Conservation (phyloP, 148 eudicot genomes). For the Arctostaphylos glauca region DNA sequence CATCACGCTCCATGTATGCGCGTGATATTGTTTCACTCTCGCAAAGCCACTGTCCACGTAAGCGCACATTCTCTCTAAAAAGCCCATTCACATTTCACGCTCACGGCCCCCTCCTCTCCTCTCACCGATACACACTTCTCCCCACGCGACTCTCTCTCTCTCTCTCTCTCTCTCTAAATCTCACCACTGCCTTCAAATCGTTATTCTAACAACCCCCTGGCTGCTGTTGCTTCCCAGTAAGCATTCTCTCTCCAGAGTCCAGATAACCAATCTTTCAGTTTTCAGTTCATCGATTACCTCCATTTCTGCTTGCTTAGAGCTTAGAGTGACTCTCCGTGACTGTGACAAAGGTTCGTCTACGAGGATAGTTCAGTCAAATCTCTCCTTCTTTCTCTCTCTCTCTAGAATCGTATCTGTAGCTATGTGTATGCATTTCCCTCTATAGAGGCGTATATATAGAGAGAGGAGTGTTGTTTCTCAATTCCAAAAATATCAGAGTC, state of each 20-base stretch:
- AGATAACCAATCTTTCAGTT: not conserved
- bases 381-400: not conserved
- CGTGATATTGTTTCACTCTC: too few species aligned
- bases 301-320: not conserved
- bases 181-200: not conserved
- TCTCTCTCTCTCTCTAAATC: not conserved
- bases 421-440: not conserved
- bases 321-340: not conserved
- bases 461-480: not conserved
- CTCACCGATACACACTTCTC: not conserved
- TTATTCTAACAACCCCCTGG: not conserved
- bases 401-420: not conserved
- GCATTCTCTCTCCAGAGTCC: not conserved
- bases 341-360: not conserved
- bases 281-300: not conserved
- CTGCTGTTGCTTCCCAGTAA: not conserved
- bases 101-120: not conserved
- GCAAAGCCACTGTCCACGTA: too few species aligned
- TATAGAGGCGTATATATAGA: not conserved
- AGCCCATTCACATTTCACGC: not conserved
- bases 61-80: not conserved
- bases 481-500: not conserved
- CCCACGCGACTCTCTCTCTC: not conserved
- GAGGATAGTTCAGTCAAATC: constrained; percentile 7
- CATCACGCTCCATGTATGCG: too few species aligned